Conservation (phyloP, 768 basidiomycete species). For the Rhizopogon vesiculosus region DNA sequence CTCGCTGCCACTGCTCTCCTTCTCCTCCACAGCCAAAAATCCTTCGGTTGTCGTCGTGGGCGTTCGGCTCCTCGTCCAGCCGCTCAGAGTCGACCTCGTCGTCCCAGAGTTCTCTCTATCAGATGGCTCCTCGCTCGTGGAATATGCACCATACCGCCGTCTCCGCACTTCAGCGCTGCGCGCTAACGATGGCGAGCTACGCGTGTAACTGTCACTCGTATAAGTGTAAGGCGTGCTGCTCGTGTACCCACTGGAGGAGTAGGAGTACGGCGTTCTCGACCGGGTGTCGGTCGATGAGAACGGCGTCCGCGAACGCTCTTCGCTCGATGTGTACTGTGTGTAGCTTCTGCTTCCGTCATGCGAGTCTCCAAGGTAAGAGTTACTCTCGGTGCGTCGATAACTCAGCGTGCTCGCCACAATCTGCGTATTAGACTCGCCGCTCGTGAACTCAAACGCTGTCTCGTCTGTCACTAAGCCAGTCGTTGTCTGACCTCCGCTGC, state of each 20-base stretch:
- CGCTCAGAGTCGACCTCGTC: constrained; percentile 28
- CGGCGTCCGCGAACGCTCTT: not conserved
- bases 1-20: constrained; percentile 38
- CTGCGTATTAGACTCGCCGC: constrained; percentile 38
- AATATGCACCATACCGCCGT: constrained; percentile 35
- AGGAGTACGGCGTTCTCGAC: constrained; percentile 9
- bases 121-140: constrained; percentile 36
- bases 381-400: constrained; percentile 46
- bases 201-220: constrained; percentile 12
- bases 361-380: constrained; percentile 54
- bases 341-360: constrained; percentile 35
- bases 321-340: constrained; percentile 16
- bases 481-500: constrained; percentile 15
- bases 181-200: constrained; percentile 51
- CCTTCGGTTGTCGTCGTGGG: constrained; percentile 25
- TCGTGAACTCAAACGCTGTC: constrained; percentile 32
- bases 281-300: constrained; percentile 6
- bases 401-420: constrained; percentile 48
- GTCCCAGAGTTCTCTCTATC: constrained; percentile 54
- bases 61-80: constrained; percentile 29
- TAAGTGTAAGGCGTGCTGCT: constrained; percentile 21
- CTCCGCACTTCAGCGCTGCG: constrained; percentile 56
- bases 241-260: constrained; percentile 8
- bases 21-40: constrained; percentile 26
- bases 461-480: constrained; percentile 34